Evolutionary conservation across 495 filamentous ascomycete genomes (phyloP).

Genomic region (Trichoderma asperelloides): DNA sequence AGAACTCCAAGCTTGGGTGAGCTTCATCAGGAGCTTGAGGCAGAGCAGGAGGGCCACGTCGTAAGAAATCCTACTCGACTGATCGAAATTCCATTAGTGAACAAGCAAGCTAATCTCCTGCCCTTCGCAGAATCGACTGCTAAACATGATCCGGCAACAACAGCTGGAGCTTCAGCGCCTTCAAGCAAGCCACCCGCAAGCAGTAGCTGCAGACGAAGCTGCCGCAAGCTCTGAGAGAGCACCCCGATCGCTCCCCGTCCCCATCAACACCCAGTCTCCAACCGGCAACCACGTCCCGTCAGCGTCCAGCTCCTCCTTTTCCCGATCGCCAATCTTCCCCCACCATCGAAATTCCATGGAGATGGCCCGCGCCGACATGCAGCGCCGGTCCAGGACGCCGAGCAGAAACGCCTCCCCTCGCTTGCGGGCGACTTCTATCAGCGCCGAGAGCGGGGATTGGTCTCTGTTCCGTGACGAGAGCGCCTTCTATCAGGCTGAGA

Average conservation of each 20-base stretch:
- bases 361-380: constrained; percentile 43
- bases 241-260: constrained; percentile 47
- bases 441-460: constrained; percentile 39
- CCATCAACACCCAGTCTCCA: constrained; percentile 16
- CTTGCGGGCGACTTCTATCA: constrained; percentile 45
- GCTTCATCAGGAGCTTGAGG: constrained; percentile 89
- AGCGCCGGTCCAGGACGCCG: constrained; percentile 46
- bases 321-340: constrained; percentile 45
- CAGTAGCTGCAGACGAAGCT: constrained; percentile 57
- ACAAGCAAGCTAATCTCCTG: background rate
- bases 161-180: constrained; percentile 71
- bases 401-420: constrained; percentile 48
- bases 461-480: constrained; percentile 60
- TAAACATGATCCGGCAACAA: constrained; percentile 81
- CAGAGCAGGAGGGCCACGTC: constrained; percentile 93
- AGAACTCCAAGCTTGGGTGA: constrained; percentile 80
- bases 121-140: constrained; percentile 66
- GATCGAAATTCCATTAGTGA: background rate
- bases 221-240: constrained; percentile 58
- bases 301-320: constrained; percentile 24
- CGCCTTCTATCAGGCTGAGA: constrained; percentile 88
- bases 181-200: constrained; percentile 38
- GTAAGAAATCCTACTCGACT: constrained; percentile 33
- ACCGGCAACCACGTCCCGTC: constrained; percentile 14
- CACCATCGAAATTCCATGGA: constrained; percentile 50